These are phyloP conservation scores for Sporormia fimetaria DNA, from an alignment of 495 filamentous ascomycete species.

Conservation along the genomic window DNA sequence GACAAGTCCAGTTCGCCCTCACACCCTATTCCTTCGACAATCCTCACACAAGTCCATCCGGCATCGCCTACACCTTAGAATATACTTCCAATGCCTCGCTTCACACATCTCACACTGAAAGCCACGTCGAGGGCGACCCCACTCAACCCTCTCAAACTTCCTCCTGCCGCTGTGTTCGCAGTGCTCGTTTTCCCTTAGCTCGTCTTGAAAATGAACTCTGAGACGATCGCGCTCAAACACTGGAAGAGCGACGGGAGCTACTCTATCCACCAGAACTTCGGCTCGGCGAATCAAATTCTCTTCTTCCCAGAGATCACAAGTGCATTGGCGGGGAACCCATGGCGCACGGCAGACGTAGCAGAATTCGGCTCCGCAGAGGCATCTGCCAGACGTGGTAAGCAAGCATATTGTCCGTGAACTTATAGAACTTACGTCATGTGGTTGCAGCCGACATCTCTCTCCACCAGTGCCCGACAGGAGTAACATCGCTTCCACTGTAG, in stretches of 20 bases:
- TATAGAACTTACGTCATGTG: conserved; percentile 16
- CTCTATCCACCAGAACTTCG: conserved; percentile 7
- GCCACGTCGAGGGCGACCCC: not conserved
- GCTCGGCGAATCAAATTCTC: conserved; percentile 1
- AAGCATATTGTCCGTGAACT: not conserved
- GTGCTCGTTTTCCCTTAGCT: conserved; percentile 2
- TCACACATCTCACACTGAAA: conserved; percentile 11
- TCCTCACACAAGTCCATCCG: conserved; percentile 2
- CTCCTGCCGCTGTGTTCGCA: conserved; percentile 3
- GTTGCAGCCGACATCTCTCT: conserved; percentile 9
- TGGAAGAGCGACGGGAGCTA: not conserved
- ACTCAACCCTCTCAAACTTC: not conserved
- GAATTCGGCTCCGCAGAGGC: conserved; percentile 11
- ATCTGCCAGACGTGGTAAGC: conserved; percentile 1
- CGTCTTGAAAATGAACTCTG: not conserved
- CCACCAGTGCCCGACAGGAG: conserved; percentile 2
- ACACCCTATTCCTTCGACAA: conserved; percentile 8
- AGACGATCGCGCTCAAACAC: conserved; percentile 2
- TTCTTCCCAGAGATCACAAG: conserved; percentile 6
- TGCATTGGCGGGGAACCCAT: conserved; percentile 9
- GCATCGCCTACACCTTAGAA: conserved; percentile 5
- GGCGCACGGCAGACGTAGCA: conserved; percentile 10
- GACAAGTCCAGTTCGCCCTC: too few relatives aligned
- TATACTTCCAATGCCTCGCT: conserved; percentile 4
- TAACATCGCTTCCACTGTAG: conserved; percentile 10